Conservation (phyloP, 139 green algal genomes). For the Zygnema cylindricum region DNA sequence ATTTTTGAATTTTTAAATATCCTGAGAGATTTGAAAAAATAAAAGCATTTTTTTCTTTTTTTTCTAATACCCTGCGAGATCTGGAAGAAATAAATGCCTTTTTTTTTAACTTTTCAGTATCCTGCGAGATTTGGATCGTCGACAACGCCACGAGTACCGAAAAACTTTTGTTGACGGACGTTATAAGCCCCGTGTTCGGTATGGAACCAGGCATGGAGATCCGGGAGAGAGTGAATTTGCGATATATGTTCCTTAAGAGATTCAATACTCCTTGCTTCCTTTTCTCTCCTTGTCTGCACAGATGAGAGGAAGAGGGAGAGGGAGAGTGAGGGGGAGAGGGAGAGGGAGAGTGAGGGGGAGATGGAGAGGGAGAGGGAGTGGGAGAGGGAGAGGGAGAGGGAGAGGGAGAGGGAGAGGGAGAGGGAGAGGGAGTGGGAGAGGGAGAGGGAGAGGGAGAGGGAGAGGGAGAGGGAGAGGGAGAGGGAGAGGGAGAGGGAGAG, state of each 20-base stretch:
- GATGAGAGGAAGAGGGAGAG: not conserved
- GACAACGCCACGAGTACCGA: not conserved
- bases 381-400: not conserved
- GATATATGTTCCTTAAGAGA: not conserved
- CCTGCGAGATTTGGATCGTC: not conserved
- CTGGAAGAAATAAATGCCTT: no score
- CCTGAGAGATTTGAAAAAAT: no score
- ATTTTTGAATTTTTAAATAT: no score
- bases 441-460: no score
- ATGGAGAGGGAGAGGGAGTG: not conserved
- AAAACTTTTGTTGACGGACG: conserved; percentile 35
- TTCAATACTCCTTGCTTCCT: conserved; percentile 35
- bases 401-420: not conserved
- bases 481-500: no score
- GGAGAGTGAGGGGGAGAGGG: not conserved
- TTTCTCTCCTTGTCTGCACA: conserved; percentile 6
- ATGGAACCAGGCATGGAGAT: conserved; percentile 56
- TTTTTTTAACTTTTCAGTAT: no score
- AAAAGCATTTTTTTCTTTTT: no score
- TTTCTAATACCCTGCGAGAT: no score
- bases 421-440: no score
- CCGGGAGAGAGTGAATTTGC: conserved; percentile 18
- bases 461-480: no score
- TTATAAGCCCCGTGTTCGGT: conserved; percentile 60
- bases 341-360: not conserved